phyloP scores from a whole-genome alignment of 257 asterid genomes.

The Fraxinus anomala region DNA sequence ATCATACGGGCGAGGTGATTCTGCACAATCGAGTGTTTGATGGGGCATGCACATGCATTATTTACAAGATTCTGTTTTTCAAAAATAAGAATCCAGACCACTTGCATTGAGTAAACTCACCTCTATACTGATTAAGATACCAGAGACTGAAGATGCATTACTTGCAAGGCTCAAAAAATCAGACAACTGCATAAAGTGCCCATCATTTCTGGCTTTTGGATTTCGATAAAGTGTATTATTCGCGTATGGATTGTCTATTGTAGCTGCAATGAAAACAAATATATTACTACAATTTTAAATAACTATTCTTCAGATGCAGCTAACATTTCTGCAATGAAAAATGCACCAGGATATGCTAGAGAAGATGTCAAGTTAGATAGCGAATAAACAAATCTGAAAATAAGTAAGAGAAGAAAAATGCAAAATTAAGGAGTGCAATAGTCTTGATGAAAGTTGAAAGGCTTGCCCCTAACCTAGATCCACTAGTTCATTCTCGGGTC shows the following conservation, averaged over 20 bases:
- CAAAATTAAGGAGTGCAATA: slow-evolving; percentile 9
- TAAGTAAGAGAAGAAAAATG: background rate
- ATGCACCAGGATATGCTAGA: slow-evolving; percentile 15
- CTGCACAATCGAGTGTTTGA: slow-evolving; percentile 1
- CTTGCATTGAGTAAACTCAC: slow-evolving; percentile 40
- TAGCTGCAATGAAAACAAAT: slow-evolving; percentile 53
- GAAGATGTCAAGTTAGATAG: slow-evolving; percentile 6
- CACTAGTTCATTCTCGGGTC: slow-evolving; percentile 9
- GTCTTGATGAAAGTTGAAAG: slow-evolving; percentile 2
- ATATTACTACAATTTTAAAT: slow-evolving; percentile 9
- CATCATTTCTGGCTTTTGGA: slow-evolving; percentile 45
- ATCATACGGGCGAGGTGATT: background rate
- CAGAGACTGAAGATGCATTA: slow-evolving; percentile 64
- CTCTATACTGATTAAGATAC: slow-evolving; percentile 68
- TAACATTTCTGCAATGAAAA: slow-evolving; percentile 8
- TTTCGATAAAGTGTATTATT: slow-evolving; percentile 40
- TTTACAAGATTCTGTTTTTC: background rate
- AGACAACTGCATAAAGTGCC: slow-evolving; percentile 49
- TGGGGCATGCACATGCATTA: background rate
- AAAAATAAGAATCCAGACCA: slow-evolving; percentile 18
- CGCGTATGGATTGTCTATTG: slow-evolving; percentile 41
- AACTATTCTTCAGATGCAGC: slow-evolving; percentile 15
- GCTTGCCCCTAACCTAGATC: background rate
- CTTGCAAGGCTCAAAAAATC: slow-evolving; percentile 63
- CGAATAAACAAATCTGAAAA: slow-evolving; percentile 3